Evolutionary conservation across 1,284 basidiomycete species (phyloP).

Genomic region (Boletus smithii): DNA sequence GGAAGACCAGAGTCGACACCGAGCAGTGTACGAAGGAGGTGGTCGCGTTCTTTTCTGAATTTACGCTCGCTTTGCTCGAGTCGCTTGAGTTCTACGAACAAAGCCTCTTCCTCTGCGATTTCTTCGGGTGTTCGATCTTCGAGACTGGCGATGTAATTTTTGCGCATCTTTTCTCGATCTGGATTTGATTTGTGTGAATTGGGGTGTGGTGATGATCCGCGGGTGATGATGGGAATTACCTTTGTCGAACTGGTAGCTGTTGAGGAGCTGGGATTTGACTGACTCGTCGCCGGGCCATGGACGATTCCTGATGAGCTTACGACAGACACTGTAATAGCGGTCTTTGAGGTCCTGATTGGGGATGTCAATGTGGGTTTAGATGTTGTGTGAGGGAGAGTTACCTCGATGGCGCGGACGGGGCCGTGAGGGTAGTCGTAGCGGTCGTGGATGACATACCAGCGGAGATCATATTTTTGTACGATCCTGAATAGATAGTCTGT

Average conservation of each 20-base stretch:
- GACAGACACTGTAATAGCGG: constrained; percentile 90
- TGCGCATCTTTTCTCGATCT: constrained; percentile 89
- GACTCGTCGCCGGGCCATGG: constrained; percentile 80
- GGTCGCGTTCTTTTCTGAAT: constrained; percentile 89
- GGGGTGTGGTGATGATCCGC: background rate
- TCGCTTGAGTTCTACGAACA: constrained; percentile 92
- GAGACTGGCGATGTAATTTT: constrained; percentile 82
- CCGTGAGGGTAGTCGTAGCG: constrained; percentile 75
- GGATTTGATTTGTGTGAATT: background rate
- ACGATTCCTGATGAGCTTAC: constrained; percentile 81
- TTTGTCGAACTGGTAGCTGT: constrained; percentile 81
- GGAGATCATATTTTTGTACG: constrained; percentile 79
- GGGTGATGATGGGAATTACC: constrained; percentile 46
- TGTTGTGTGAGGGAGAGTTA: constrained; percentile 29
- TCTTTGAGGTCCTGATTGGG: constrained; percentile 85
- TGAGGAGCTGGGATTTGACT: constrained; percentile 64
- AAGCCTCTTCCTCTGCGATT: constrained; percentile 92
- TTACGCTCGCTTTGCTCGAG: constrained; percentile 90
- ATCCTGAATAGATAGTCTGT: constrained; percentile 91
- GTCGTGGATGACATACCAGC: constrained; percentile 91
- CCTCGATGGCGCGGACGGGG: constrained; percentile 65
- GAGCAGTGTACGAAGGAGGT: constrained; percentile 79
- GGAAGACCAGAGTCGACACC: constrained; percentile 84
- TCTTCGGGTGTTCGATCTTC: constrained; percentile 86
- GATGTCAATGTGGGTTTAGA: constrained; percentile 2